Conservation (phyloP, 192 early-diverging fungal genomes). For the Podila epicladia region DNA sequence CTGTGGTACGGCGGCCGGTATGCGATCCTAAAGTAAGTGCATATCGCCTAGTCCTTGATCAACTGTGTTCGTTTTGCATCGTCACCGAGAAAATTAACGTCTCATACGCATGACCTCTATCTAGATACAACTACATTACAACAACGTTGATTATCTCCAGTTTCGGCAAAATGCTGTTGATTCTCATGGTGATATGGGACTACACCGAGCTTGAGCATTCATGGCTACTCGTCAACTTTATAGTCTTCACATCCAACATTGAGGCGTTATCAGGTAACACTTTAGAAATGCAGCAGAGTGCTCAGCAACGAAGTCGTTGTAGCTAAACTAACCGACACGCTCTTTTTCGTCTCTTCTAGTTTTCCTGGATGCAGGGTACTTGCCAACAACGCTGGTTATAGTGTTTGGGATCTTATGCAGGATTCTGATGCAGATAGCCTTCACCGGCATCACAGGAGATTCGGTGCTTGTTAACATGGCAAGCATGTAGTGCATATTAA, state of each 20-base stretch:
- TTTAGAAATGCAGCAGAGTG: background rate
- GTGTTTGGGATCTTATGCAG: constrained; percentile 55
- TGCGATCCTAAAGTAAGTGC: constrained; percentile 53
- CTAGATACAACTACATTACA: constrained; percentile 70
- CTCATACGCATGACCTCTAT: background rate
- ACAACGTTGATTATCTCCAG: constrained; percentile 82
- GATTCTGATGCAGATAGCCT: constrained; percentile 58
- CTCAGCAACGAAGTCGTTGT: too few relatives aligned
- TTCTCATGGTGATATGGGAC: constrained; percentile 93
- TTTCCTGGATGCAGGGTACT: constrained; percentile 59
- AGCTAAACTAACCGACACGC: background rate
- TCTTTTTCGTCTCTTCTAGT: constrained; percentile 37
- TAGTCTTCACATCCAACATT: constrained; percentile 80
- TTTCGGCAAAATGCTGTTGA: constrained; percentile 88
- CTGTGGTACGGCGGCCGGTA: constrained; percentile 52
- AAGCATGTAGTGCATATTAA: constrained; percentile 26
- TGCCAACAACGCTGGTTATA: constrained; percentile 56
- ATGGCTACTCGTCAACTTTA: constrained; percentile 76
- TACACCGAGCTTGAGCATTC: constrained; percentile 85
- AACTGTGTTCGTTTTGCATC: background rate
- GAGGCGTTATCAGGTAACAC: constrained; percentile 67
- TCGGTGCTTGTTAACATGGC: constrained; percentile 34
- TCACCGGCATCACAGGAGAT: constrained; percentile 50
- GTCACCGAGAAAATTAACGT: background rate
- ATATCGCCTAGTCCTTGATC: background rate